Percentiles rank a stretch among this genome's conserved stretches.
These are phyloP conservation scores for Apiospora hydei DNA, from an alignment of 2,329 filamentous ascomycete species.

Conservation along the genomic window DNA sequence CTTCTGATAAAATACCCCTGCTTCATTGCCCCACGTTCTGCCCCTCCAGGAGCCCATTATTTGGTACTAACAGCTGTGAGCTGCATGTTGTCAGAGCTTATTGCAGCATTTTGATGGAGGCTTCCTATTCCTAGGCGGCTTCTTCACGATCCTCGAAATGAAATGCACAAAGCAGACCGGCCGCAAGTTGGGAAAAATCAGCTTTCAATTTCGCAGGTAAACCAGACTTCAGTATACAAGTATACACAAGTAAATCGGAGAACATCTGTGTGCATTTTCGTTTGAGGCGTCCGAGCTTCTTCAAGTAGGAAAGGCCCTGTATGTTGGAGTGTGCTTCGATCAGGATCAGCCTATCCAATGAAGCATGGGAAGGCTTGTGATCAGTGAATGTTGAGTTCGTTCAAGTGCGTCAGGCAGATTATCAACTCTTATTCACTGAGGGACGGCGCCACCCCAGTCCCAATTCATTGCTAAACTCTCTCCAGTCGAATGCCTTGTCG, in stretches of 20 bases:
- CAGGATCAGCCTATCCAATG: neutral
- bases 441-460: neutral
- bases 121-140: no score
- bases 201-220: no score
- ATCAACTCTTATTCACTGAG: neutral
- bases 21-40: neutral
- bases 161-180: no score
- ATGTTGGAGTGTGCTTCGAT: neutral
- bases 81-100: neutral
- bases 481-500: neutral
- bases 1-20: slow-evolving; percentile 28
- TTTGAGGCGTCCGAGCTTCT: no score
- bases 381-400: neutral
- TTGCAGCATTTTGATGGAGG: neutral
- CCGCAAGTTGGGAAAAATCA: no score
- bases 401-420: neutral
- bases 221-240: no score
- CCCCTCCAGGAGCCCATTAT: slow-evolving; percentile 20
- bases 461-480: neutral
- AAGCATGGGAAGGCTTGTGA: neutral
- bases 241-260: no score
- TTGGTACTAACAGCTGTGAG: neutral
- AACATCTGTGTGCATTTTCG: no score
- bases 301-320: neutral
- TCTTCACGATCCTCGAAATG: neutral